Percentiles rank a stretch among this genome's conserved stretches.
These are phyloP conservation scores for Penicillium fuscoglaucum DNA, from an alignment of 2,329 filamentous ascomycete genomes.

Conservation along the genomic window DNA sequence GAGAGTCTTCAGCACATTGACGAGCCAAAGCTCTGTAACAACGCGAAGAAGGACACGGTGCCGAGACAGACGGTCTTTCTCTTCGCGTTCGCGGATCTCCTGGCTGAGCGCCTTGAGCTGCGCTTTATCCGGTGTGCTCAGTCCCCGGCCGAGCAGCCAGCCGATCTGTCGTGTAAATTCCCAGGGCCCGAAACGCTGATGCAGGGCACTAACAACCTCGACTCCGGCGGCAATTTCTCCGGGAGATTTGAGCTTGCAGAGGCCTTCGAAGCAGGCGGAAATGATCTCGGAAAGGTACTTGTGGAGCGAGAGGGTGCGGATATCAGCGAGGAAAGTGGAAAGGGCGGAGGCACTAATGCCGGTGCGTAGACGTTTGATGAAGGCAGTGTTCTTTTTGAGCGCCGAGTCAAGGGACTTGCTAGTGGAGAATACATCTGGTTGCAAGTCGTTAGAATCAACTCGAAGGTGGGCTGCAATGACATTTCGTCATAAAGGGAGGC, in stretches of 20 bases:
- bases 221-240: conserved; percentile 90
- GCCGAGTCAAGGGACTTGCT: conserved; percentile 85
- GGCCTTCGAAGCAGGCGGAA: conserved; percentile 89
- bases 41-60: conserved; percentile 85
- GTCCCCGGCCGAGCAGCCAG: conserved; percentile 87
- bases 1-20: conserved; percentile 80
- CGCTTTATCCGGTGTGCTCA: conserved; percentile 86
- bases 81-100: conserved; percentile 88
- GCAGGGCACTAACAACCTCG: conserved; percentile 90
- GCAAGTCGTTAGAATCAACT: conserved; percentile 17
- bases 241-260: conserved; percentile 86
- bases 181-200: conserved; percentile 85
- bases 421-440: conserved; percentile 72
- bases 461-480: conserved; percentile 7
- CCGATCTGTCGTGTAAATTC: conserved; percentile 91
- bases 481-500: conserved; percentile 14
- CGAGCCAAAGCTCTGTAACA: conserved; percentile 94
- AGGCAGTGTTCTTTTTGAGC: conserved; percentile 96
- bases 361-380: conserved; percentile 93
- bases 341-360: conserved; percentile 78
- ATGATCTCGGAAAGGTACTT: conserved; percentile 98
- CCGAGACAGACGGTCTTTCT: conserved; percentile 85
- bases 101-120: conserved; percentile 73
- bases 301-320: conserved; percentile 84
- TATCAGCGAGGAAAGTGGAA: conserved; percentile 83